Conservation (phyloP, 345 rosid genomes). For the Mallotus nudiflorus region DNA sequence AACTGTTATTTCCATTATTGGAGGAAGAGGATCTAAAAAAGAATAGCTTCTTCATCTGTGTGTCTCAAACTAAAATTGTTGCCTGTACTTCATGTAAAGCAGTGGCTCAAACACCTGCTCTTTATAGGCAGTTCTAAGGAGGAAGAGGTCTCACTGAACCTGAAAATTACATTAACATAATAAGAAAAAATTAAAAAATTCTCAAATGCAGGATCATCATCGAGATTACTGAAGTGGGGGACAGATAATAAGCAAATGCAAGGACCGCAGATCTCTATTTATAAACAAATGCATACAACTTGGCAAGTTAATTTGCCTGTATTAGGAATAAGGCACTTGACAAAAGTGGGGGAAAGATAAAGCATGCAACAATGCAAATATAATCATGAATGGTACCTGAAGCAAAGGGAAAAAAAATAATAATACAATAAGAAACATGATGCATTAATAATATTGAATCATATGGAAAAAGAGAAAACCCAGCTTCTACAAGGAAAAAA, state of each 20-base stretch:
- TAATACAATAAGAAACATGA: not conserved
- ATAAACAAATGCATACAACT: constrained; percentile 29
- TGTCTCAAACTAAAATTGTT: constrained; percentile 14
- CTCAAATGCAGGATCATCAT: constrained; percentile 24
- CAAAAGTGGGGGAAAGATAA: not conserved
- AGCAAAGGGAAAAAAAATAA: not conserved
- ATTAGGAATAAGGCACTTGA: constrained; percentile 5
- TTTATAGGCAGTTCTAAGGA: constrained; percentile 20
- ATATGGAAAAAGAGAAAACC: not conserved
- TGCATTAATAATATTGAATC: not conserved
- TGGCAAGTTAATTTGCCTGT: constrained; percentile 4
- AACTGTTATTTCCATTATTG: constrained; percentile 37
- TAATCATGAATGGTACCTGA: constrained; percentile 24
- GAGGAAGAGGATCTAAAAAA: constrained; percentile 66
- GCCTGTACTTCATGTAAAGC: constrained; percentile 25
- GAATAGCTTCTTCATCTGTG: constrained; percentile 84
- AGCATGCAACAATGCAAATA: constrained; percentile 20
- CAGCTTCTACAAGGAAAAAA: not conserved
- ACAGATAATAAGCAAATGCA: constrained; percentile 12
- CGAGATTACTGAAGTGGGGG: constrained; percentile 12
- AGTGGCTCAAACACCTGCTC: constrained; percentile 8
- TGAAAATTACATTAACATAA: constrained; percentile 31
- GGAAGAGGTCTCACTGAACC: constrained; percentile 36
- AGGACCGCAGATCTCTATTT: constrained; percentile 6
- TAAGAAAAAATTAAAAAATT: constrained; percentile 11